Evolutionary conservation across 2,329 filamentous ascomycete genomes (phyloP), one percentile per base, ranked within the genome.

Genomic region (Neopestalotiopsis rosae): DNA sequence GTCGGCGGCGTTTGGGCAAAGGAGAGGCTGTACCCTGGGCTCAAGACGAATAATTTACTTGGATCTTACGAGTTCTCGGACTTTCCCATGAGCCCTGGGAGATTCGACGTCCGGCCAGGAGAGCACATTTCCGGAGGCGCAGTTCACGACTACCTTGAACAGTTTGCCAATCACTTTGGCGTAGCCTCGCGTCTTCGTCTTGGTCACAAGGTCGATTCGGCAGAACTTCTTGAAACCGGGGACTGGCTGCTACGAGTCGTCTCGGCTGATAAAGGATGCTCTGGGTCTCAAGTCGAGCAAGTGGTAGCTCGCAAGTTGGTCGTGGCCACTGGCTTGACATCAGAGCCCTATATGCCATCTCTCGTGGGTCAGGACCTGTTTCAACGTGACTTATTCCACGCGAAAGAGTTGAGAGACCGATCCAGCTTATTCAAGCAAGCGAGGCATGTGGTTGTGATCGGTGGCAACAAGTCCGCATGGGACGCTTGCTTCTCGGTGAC

Each of bases 1-100:
- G 76, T 88, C 52, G 90, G 90, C 1, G 90, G 90, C 5, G 87
- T 87, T 10, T 92, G 90, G 90, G 84, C 87, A 4, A 79, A 85
- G 66, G 79, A 89, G 32, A 83, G 89, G 1, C 79, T 91, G 0
- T 88, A 92, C 75, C 85, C 87, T 0, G 88, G 87, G 2, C 82
- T 92, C 59, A 88, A 88, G 69, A 86, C 88, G 3, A 92, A 92
- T 78, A 92, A 92, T 72, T 82, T 90, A 75, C 76, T 86, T 7
- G 89, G 89, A 24, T 87, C 86, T 1, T 91, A 90, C 72, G 90
- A 92, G 74, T 91, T 85, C 71, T 85, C 85, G 6, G 90, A 91
- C 71, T 90, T 89, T 68, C 88, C 89, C 5, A 89, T 92, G 88
- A 76, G 79, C 9, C 77, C 79, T 34, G 80, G 81, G 2, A 83